Percentiles rank a stretch among this genome's conserved stretches.
Conservation (phyloP, 345 rosid genomes). For the Populus deltoides region DNA sequence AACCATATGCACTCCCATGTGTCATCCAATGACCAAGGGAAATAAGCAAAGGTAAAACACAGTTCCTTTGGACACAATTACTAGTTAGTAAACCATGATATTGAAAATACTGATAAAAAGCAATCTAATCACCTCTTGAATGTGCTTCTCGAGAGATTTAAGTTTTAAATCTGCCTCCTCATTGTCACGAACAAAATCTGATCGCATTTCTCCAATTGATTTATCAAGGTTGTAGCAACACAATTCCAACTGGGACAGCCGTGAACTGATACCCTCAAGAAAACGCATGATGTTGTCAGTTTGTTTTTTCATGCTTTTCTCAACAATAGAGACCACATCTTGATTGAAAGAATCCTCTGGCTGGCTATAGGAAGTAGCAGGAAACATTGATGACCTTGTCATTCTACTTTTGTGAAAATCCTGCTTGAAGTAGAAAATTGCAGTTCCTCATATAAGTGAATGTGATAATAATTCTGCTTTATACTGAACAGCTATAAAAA, state of each 20-base stretch:
- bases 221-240: constrained; percentile 94
- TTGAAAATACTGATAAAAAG: not conserved
- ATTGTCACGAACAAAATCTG: constrained; percentile 66
- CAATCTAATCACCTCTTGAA: constrained; percentile 68
- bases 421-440: constrained; percentile 29
- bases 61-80: not conserved
- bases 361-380: constrained; percentile 62
- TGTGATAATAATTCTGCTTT: not conserved
- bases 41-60: not conserved
- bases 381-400: constrained; percentile 56
- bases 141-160: constrained; percentile 81
- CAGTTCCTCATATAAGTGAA: not conserved
- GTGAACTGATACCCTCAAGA: constrained; percentile 95
- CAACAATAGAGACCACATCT: constrained; percentile 61
- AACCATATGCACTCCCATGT: not conserved
- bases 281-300: constrained; percentile 78
- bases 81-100: not conserved
- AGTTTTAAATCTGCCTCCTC: constrained; percentile 80
- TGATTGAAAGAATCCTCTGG: constrained; percentile 76
- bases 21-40: not conserved
- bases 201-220: constrained; percentile 88
- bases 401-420: constrained; percentile 82
- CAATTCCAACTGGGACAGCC: constrained; percentile 84
- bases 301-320: constrained; percentile 76
- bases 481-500: not conserved